These are phyloP conservation scores for Zasmidium cellare DNA, from an alignment of 2,329 filamentous ascomycete genomes.

Conservation along the genomic window DNA sequence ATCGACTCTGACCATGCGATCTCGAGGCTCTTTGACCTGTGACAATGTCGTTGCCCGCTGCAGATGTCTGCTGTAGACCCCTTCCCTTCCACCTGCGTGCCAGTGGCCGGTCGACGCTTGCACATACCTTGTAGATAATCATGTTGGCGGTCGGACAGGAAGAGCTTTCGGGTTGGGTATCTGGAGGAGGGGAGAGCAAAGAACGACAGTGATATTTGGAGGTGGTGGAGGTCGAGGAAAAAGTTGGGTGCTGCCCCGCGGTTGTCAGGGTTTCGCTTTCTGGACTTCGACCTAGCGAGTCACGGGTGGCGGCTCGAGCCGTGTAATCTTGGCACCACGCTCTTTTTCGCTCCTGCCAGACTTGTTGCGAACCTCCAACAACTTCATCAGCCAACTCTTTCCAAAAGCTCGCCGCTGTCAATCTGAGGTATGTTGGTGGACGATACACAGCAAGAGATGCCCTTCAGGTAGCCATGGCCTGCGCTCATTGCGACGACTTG, in stretches of 20 bases:
- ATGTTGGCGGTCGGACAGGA: conserved; percentile 42
- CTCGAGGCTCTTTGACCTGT: no score
- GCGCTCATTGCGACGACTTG: conserved; percentile 41
- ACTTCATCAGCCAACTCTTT: conserved; percentile 13
- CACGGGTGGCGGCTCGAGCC: no score
- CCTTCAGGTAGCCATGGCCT: conserved; percentile 53
- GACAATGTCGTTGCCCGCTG: no score
- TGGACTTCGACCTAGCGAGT: no score
- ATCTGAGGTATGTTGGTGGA: conserved; percentile 37
- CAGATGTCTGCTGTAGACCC: no score
- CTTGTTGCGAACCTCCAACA: conserved; percentile 10
- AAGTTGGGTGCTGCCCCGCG: neutral
- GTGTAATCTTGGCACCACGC: no score
- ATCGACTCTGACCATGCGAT: no score
- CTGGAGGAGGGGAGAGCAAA: conserved; percentile 9
- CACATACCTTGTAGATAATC: conserved; percentile 59
- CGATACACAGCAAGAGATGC: conserved; percentile 36
- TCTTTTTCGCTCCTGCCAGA: no score
- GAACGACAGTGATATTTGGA: conserved; percentile 7
- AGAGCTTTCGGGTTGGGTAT: conserved; percentile 21
- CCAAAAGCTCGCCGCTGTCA: conserved; percentile 15
- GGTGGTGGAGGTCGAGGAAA: conserved; percentile 8
- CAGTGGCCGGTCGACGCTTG: no score
- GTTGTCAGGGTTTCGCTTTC: no score
- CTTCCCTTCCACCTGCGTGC: no score